These are phyloP conservation scores for Agapanthus africanus DNA, from an alignment of 106 monocot species.

Conservation along the genomic window DNA sequence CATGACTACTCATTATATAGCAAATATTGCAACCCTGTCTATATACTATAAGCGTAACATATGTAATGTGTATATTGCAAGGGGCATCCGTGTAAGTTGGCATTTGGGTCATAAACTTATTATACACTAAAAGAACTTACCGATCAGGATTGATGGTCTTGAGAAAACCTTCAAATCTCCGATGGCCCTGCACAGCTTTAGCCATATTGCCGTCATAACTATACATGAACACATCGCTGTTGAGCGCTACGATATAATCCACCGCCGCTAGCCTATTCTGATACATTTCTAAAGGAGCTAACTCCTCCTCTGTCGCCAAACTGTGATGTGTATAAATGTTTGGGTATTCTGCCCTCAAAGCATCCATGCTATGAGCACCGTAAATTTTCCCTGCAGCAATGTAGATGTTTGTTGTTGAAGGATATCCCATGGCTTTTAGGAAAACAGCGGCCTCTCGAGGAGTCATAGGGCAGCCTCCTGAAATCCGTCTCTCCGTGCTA, in stretches of 20 bases:
- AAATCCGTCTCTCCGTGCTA: constrained; percentile 16
- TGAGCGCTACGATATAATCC: constrained; percentile 36
- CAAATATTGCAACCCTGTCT: too few species aligned
- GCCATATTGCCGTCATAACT: constrained; percentile 52
- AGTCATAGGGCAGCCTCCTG: constrained; percentile 50
- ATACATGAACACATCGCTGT: constrained; percentile 48
- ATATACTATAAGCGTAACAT: too few species aligned
- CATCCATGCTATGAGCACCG: constrained; percentile 22
- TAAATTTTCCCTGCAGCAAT: constrained; percentile 32
- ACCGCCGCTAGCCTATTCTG: constrained; percentile 35
- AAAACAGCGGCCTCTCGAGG: constrained; percentile 29
- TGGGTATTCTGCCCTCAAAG: constrained; percentile 21
- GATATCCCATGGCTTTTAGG: constrained; percentile 42
- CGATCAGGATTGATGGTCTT: constrained; percentile 51
- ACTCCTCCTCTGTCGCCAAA: constrained; percentile 20
- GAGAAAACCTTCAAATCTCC: constrained; percentile 33
- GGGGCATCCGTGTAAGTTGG: too few species aligned
- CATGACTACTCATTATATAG: too few species aligned
- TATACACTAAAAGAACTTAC: neutral
- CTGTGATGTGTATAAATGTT: constrained; percentile 30
- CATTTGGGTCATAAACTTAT: too few species aligned
- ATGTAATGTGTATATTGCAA: too few species aligned
- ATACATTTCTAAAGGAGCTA: constrained; percentile 19
- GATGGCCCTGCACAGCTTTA: constrained; percentile 38
- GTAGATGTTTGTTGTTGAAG: constrained; percentile 25